Evolutionary conservation across 1,284 basidiomycete species (phyloP).

Genomic region (Ustilago tritici): DNA sequence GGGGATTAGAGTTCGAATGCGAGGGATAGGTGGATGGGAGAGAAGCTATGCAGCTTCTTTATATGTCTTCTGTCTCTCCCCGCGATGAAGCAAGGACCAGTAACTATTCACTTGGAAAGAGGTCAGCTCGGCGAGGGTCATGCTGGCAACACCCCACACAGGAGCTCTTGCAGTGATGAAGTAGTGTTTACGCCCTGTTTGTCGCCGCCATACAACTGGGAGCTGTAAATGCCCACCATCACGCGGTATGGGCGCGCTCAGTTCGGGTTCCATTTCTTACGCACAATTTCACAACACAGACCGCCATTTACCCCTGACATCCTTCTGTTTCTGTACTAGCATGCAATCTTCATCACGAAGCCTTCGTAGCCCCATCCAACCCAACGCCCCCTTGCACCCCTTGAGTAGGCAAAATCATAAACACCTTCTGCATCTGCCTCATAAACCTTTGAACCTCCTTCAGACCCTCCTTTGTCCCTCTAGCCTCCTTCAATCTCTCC

Average conservation of each 20-base stretch:
- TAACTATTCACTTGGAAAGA: not conserved
- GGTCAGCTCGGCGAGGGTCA: too few species aligned
- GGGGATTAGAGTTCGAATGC: not conserved
- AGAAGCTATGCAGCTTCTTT: not conserved
- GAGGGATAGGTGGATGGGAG: not conserved
- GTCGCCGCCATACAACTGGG: not conserved
- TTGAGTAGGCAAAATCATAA: conserved; percentile 11
- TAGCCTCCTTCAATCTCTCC: conserved; percentile 3
- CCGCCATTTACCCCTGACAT: too few species aligned
- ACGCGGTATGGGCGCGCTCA: not conserved
- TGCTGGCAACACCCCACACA: not conserved
- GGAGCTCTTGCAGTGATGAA: not conserved
- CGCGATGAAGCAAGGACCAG: not conserved
- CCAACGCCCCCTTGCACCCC: not conserved
- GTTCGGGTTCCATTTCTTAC: not conserved
- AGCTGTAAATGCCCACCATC: not conserved
- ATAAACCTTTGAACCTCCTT: conserved; percentile 8
- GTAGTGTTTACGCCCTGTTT: not conserved
- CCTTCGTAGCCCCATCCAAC: not conserved
- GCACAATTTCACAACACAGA: not conserved
- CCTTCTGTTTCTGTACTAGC: not conserved
- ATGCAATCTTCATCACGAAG: not conserved
- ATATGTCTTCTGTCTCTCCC: not conserved
- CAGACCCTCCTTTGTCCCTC: conserved; percentile 8
- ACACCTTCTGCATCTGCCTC: conserved; percentile 9